Evolutionary conservation across 2,329 filamentous ascomycete species (phyloP), one percentile per base, ranked within the genome.

Genomic region (Fusarium fracticaudum): DNA sequence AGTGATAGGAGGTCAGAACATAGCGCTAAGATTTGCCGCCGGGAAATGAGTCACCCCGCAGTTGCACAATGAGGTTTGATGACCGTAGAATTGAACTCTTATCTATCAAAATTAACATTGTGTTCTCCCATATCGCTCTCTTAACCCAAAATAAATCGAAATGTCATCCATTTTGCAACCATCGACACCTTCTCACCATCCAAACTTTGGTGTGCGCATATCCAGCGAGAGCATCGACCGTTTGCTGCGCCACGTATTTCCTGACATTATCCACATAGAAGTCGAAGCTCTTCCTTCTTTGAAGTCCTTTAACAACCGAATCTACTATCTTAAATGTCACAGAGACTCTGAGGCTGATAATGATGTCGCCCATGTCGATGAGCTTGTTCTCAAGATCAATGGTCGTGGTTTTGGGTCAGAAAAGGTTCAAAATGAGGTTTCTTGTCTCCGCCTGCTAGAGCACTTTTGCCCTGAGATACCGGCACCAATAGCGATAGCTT

Each of bases 311-410:
- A 71, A 71, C 9, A 71, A 71, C 17, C 60, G 66, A 1, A 66
- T 71, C 10, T 71, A 71, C 31, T 66, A 59, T 31, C 20, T 71
- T 1, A 8, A 35, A 18, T 24, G 20, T 8, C 11, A 29, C 5
- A 8, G 3, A 20, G 12, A 4, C 6, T 18, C 11, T 1, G 20
- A 31, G 3, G 9, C 0, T 3, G 8, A n/a, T n/a, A n/a, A n/a
- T n/a, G n/a, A 33, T 1, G 12, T 2, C n/a, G 1, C 26, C 0
- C n/a, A 13, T 17, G 26, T 24, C 10, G 4, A 43, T 24, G 14
- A 57, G 3, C 24, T 69, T 17, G 51, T 69, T 5, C 37, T 71
- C 4, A 69, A 72, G 38, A 35, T 72, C 51, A 72, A 63, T n/a
- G 69, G 69, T 12, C 53, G 61, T 5, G 57, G 37, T 8, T 72